A percentile compares a stretch with the other conserved stretches of the same genome.
Evolutionary conservation across 139 green algal genomes (phyloP).

Genomic region (Chlorella sp.): DNA sequence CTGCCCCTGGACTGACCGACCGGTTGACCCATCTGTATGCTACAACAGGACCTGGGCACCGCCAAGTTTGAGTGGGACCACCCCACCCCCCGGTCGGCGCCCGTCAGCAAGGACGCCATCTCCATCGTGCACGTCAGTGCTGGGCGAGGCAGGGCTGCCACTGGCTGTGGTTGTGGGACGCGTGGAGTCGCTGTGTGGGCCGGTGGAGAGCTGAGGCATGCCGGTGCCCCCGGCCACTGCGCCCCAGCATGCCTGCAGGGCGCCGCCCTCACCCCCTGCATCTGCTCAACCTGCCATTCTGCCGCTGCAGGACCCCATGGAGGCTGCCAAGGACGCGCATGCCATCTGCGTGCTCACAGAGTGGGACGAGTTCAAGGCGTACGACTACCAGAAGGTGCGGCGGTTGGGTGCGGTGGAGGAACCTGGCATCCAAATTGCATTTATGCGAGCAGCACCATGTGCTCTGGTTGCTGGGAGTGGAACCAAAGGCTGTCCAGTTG

Average conservation of each 20-base stretch:
- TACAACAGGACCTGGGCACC: slow-evolving; percentile 74
- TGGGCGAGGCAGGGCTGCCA: not conserved
- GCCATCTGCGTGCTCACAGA: slow-evolving; percentile 95
- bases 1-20: too few species aligned
- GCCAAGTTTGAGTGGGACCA: slow-evolving; percentile 94
- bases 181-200: not conserved
- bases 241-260: too few species aligned
- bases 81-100: slow-evolving; percentile 63
- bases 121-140: slow-evolving; percentile 51
- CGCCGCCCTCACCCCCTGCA: not conserved
- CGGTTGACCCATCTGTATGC: too few species aligned
- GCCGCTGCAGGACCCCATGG: slow-evolving; percentile 52
- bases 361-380: slow-evolving; percentile 98
- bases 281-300: not conserved
- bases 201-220: too few species aligned
- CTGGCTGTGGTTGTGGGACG: not conserved
- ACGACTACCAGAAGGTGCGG: slow-evolving; percentile 75
- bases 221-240: too few species aligned
- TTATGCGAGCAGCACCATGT: too few species aligned
- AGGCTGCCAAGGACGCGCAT: slow-evolving; percentile 81
- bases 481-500: too few species aligned
- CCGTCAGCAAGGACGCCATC: slow-evolving; percentile 56
- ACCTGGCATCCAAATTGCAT: too few species aligned
- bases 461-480: too few species aligned
- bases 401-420: not conserved